Base-by-base conservation (phyloP, 1,284 basidiomycete species). In the Sanghuangporus baumii region DNA sequence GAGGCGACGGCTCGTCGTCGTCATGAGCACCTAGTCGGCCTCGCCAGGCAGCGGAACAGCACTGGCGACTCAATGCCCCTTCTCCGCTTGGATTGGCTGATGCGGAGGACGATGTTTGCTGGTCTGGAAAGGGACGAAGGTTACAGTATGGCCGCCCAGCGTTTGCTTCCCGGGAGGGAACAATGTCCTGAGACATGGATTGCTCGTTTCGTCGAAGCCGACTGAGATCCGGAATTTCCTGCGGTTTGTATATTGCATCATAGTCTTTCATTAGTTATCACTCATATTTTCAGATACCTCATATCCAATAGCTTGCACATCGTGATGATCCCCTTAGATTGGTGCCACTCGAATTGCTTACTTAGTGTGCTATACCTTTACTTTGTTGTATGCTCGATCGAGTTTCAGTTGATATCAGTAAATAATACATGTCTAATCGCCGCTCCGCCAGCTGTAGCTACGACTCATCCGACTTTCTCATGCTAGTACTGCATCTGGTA, bases 111-210 rank as follows among this genome's bases (percentile, higher is more conserved):
- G 1, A 70, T 81, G 26, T 87, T 87, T 69, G 80, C 76, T 63
- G 86, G 86, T 0, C 66, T 88, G 65, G 80, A 84, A 66, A 79
- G 73, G 69, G 80, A 85, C 62, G 81, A 81, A n/a, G 81, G 80
- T 3, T 85, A 79, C 67, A 56, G 55, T 26, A 16, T 61, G 20
- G 75, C 74, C 61, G 81, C 79, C 69, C 68, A 72, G 65, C 76
- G 81, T 62, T 59, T 79, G 50, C 65, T 85, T 18, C 83, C 83
- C n/a, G 76, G 76, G 6, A 62, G 68, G 18, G 69, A 74, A 48
- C 66, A 66, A 3, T 73, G 61, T 65, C 58, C 70, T 7, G 78
- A 81, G 68, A 78, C 76, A 3, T 78, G 74, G 75, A 67, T 77
- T n/a, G 65, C 76, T 48, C 74, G 71, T 61, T 71, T 76, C 66